Conservation (phyloP, 805 yeast species). For the Starmera quercuum region DNA sequence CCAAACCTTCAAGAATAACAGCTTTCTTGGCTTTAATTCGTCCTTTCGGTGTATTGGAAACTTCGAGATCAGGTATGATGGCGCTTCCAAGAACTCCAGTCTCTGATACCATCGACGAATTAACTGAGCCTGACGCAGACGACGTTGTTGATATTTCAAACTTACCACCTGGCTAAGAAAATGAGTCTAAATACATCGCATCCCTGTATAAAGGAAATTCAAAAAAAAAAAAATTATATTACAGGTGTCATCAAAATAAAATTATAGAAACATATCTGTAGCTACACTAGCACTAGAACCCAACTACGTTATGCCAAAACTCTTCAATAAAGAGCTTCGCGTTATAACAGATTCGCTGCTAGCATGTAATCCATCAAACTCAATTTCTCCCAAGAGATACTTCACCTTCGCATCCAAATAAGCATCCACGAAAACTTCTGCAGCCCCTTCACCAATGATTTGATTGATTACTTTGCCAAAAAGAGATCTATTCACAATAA, state of each 20-base stretch:
- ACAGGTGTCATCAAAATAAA: background rate
- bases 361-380: slow-evolving; percentile 19
- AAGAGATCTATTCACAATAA: slow-evolving; percentile 31
- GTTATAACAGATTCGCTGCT: slow-evolving; percentile 20
- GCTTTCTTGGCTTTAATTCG: slow-evolving; percentile 83
- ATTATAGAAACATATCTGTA: too few species aligned
- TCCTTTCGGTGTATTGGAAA: slow-evolving; percentile 94
- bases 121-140: slow-evolving; percentile 42
- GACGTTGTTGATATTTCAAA: slow-evolving; percentile 81
- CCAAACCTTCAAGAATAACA: slow-evolving; percentile 85
- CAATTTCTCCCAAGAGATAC: slow-evolving; percentile 26
- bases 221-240: background rate
- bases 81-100: slow-evolving; percentile 95
- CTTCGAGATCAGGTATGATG: slow-evolving; percentile 98
- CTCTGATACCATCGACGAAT: slow-evolving; percentile 40
- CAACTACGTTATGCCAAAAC: background rate
- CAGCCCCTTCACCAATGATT: slow-evolving; percentile 32
- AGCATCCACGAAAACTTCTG: slow-evolving; percentile 27
- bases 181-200: background rate
- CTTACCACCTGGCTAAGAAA: slow-evolving; percentile 87
- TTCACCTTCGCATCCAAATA: slow-evolving; percentile 26
- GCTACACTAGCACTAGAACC: background rate
- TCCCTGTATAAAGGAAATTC: too few species aligned
- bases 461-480: slow-evolving; percentile 37
- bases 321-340: slow-evolving; percentile 1